A percentile compares a stretch with the other conserved stretches of the same genome.
Conservation (phyloP, 2,329 filamentous ascomycete genomes). For the Juglanconis juglandina region DNA sequence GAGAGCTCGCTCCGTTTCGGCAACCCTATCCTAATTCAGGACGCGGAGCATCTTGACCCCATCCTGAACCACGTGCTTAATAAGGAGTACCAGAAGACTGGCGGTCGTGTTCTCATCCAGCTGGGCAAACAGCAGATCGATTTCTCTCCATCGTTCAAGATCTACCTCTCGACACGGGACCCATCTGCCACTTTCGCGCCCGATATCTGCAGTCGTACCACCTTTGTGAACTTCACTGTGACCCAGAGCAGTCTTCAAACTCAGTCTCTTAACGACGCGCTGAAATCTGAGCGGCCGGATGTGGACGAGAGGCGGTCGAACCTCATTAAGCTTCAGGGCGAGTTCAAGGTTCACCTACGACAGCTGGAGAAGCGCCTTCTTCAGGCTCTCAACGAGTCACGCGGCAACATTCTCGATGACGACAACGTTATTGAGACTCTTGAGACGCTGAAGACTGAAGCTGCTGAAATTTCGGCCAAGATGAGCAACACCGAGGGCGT, state of each 20-base stretch:
- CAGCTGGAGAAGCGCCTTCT: constrained; percentile 91
- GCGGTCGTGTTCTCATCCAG: constrained; percentile 95
- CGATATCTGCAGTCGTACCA: constrained; percentile 96
- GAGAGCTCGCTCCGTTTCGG: constrained; percentile 96
- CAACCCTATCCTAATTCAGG: constrained; percentile 97
- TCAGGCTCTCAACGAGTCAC: constrained; percentile 93
- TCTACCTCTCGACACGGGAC: constrained; percentile 92
- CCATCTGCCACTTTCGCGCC: constrained; percentile 94
- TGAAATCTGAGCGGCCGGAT: constrained; percentile 95
- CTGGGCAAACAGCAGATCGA: constrained; percentile 98
- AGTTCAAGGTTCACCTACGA: constrained; percentile 97
- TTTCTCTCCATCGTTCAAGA: constrained; percentile 93
- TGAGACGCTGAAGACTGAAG: constrained; percentile 96
- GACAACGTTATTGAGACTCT: constrained; percentile 97
- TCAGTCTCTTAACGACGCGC: constrained; percentile 92
- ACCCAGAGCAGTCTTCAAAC: constrained; percentile 98
- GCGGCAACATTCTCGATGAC: constrained; percentile 96
- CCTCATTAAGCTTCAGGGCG: constrained; percentile 96
- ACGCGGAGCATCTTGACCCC: constrained; percentile 94
- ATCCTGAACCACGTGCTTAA: constrained; percentile 98
- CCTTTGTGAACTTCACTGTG: constrained; percentile 98
- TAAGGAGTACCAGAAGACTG: constrained; percentile 98
- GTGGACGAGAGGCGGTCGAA: constrained; percentile 95
- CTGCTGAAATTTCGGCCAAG: constrained; percentile 92
- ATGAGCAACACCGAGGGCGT: constrained; percentile 96